Conservation (phyloP, 1,284 basidiomycete species). For the Heterobasidion parviporum region DNA sequence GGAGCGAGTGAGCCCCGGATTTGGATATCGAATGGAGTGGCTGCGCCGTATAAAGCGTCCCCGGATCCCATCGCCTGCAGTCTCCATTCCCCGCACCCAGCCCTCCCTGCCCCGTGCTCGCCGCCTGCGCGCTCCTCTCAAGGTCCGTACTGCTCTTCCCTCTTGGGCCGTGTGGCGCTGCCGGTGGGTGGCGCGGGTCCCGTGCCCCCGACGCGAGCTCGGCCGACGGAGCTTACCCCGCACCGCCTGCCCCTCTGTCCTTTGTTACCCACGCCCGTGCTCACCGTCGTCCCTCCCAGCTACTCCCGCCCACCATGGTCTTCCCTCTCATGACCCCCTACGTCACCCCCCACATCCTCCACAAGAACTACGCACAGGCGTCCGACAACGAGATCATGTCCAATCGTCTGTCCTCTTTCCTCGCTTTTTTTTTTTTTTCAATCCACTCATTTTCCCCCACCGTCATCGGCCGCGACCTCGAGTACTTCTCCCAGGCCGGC, state of each 20-base stretch:
- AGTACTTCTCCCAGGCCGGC: constrained; percentile 98
- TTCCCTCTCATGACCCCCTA: constrained; percentile 65
- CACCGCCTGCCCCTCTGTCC: not conserved
- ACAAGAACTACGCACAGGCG: constrained; percentile 72
- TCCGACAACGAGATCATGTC: constrained; percentile 53
- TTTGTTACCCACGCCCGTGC: not conserved
- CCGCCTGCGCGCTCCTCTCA: not conserved
- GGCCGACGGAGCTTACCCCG: constrained; percentile 5
- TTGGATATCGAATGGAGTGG: constrained; percentile 1
- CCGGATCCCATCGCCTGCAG: not conserved
- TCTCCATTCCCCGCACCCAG: not conserved
- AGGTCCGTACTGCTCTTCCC: too few species aligned
- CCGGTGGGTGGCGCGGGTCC: too few species aligned
- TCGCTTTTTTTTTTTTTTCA: not conserved
- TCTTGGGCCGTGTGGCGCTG: too few species aligned
- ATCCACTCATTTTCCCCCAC: constrained; percentile 9
- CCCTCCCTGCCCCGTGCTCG: too few species aligned
- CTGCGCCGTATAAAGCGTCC: constrained; percentile 1
- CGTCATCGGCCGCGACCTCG: constrained; percentile 89
- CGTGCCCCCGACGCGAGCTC: too few species aligned
- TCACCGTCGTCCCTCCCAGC: not conserved
- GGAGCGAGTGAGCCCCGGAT: not conserved
- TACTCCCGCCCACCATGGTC: constrained; percentile 32
- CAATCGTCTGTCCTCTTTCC: constrained; percentile 38
- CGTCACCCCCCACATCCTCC: constrained; percentile 78